These are phyloP conservation scores for Bruguiera gymnorhiza DNA, from an alignment of 345 rosid species.

Conservation along the genomic window DNA sequence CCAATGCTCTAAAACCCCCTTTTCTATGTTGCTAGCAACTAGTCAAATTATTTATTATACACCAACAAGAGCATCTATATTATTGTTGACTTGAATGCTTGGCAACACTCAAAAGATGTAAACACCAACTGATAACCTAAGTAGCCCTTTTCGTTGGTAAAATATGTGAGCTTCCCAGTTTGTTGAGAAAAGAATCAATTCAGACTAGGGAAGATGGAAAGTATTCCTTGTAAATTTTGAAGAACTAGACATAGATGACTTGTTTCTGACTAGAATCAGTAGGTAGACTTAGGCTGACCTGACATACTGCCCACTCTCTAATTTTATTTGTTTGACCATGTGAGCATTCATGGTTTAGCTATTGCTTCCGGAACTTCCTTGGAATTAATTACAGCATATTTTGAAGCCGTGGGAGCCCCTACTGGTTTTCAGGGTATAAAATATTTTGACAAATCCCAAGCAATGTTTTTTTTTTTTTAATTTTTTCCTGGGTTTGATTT, in stretches of 20 bases:
- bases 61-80: not conserved
- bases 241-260: too few species aligned
- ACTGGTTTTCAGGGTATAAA: conserved; percentile 69
- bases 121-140: too few species aligned
- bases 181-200: too few species aligned
- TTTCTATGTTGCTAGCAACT: not conserved
- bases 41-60: not conserved
- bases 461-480: too few species aligned
- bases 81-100: too few species aligned
- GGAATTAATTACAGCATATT: conserved; percentile 64
- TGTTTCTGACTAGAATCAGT: too few species aligned
- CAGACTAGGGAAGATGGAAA: too few species aligned
- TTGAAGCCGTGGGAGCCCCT: conserved; percentile 58
- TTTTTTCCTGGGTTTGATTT: not conserved
- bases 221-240: too few species aligned
- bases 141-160: too few species aligned
- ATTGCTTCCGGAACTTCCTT: conserved; percentile 47
- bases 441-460: not conserved
- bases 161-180: too few species aligned
- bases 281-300: too few species aligned
- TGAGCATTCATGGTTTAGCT: not conserved
- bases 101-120: too few species aligned
- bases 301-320: not conserved
- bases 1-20: not conserved
- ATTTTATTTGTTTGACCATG: not conserved